Conservation (phyloP, 345 rosid genomes). For the Lepidium africanum region DNA sequence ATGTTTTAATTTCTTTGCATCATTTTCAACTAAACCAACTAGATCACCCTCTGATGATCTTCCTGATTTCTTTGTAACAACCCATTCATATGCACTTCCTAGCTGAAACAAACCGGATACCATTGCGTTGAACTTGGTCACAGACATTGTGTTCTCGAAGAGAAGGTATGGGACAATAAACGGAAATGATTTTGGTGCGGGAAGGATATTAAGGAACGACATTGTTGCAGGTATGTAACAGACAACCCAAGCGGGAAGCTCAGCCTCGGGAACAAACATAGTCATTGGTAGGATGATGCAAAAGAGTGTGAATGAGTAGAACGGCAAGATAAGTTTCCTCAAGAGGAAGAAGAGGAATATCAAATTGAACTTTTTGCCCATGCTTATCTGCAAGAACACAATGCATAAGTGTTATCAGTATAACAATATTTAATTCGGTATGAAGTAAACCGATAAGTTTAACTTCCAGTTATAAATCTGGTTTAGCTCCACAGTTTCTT, state of each 20-base stretch:
- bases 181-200: constrained; percentile 87
- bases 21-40: constrained; percentile 50
- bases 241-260: constrained; percentile 90
- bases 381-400: constrained; percentile 54
- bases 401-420: too few relatives aligned
- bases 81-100: constrained; percentile 96
- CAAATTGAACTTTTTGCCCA: constrained; percentile 79
- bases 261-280: constrained; percentile 88
- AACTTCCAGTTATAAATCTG: too few relatives aligned
- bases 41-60: constrained; percentile 92
- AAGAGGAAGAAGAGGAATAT: constrained; percentile 87
- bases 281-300: constrained; percentile 95
- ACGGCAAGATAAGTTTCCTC: constrained; percentile 78
- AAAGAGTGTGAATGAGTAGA: constrained; percentile 92
- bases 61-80: constrained; percentile 92
- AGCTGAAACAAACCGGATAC: constrained; percentile 92
- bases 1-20: constrained; percentile 38
- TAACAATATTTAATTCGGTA: too few relatives aligned
- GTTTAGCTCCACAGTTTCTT: too few relatives aligned
- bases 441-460: too few relatives aligned
- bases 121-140: constrained; percentile 95
- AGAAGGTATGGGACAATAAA: constrained; percentile 96
- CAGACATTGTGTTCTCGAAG: constrained; percentile 95
- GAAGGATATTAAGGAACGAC: constrained; percentile 94
- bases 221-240: constrained; percentile 93